These are phyloP conservation scores for Citrus inodora DNA, from an alignment of 345 rosid genomes.

Conservation along the genomic window DNA sequence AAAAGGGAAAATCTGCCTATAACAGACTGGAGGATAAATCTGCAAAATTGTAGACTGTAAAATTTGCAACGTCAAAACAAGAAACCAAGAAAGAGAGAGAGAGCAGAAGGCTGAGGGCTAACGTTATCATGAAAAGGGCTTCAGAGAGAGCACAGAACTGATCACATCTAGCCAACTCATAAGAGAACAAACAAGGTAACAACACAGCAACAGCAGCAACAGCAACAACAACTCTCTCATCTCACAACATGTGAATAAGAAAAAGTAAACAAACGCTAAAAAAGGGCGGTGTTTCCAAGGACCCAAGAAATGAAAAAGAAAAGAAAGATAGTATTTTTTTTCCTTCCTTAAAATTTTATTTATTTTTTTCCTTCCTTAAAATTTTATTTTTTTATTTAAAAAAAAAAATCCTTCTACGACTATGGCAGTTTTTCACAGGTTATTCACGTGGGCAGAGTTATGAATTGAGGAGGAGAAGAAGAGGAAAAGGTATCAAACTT, in stretches of 20 bases:
- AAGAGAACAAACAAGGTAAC: slow-evolving; percentile 59
- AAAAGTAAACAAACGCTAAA: slow-evolving; percentile 18
- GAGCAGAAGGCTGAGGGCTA: slow-evolving; percentile 7
- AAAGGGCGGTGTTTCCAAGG: slow-evolving; percentile 63
- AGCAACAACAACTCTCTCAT: slow-evolving; percentile 12
- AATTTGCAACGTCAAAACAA: background rate
- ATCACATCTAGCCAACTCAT: slow-evolving; percentile 33
- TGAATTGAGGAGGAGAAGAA: slow-evolving; percentile 14
- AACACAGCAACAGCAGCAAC: slow-evolving; percentile 16
- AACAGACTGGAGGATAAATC: background rate
- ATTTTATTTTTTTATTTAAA: background rate
- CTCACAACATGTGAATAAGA: slow-evolving; percentile 45
- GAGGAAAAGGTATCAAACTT: slow-evolving; percentile 30
- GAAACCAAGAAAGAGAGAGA: slow-evolving; percentile 4
- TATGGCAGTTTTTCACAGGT: slow-evolving; percentile 32
- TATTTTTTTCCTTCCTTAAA: background rate
- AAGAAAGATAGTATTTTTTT: slow-evolving; percentile 4
- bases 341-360: background rate
- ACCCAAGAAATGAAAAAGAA: slow-evolving; percentile 10
- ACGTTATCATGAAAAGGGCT: slow-evolving; percentile 29
- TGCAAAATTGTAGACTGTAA: background rate
- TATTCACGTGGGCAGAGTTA: slow-evolving; percentile 32
- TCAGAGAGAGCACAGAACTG: slow-evolving; percentile 31
- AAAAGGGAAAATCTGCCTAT: background rate
- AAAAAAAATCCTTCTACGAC: background rate